Conservation (phyloP, 441 rosid genomes). For the Kokia cookei region DNA sequence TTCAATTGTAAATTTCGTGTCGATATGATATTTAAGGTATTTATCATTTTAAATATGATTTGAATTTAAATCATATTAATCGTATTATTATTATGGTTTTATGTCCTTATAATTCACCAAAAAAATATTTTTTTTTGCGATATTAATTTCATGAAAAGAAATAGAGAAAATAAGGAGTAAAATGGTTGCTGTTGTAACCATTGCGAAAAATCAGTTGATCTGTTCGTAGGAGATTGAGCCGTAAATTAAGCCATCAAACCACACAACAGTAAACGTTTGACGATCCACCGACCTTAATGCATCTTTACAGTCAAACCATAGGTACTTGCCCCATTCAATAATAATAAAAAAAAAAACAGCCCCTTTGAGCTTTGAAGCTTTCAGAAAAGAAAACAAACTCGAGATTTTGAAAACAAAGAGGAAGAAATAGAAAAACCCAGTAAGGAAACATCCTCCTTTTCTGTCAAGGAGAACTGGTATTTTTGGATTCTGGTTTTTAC, state of each 20-base stretch:
- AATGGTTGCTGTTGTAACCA: no score
- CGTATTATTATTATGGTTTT: no score
- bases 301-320: neutral
- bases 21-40: no score
- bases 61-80: no score
- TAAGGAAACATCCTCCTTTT: neutral
- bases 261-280: neutral
- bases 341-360: neutral
- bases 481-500: neutral
- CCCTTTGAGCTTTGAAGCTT: neutral
- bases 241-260: neutral
- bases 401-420: neutral
- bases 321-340: neutral
- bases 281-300: neutral
- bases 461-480: conserved; percentile 6
- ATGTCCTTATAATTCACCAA: no score
- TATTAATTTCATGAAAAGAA: no score
- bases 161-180: no score
- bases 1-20: no score
- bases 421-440: neutral
- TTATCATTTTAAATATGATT: no score
- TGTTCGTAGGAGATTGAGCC: neutral
- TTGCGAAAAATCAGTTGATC: neutral
- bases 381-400: neutral
- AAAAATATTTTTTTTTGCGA: no score